Conservation (phyloP, 805 yeast genomes). For the Soucietia sequanensis region DNA sequence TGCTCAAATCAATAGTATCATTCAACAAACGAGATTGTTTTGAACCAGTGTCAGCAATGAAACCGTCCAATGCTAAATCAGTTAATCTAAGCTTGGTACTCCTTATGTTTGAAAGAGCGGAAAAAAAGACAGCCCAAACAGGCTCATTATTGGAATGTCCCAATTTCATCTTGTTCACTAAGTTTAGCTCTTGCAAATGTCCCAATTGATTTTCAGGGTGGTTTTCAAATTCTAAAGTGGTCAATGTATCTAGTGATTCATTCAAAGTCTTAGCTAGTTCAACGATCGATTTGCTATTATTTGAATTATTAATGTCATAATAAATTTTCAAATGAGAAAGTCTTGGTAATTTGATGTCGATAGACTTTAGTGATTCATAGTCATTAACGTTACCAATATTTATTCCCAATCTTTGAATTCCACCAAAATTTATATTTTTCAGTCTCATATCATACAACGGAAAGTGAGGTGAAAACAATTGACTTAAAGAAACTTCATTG, state of each 20-base stretch:
- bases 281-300: conserved; percentile 1
- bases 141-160: conserved; percentile 8
- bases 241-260: conserved; percentile 5
- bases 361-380: neutral
- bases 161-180: conserved; percentile 4
- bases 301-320: conserved; percentile 11
- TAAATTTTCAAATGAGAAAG: conserved; percentile 10
- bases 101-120: conserved; percentile 3
- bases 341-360: neutral
- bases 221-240: conserved; percentile 15
- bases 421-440: too few relatives aligned
- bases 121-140: conserved; percentile 21
- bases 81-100: conserved; percentile 6
- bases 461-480: too few relatives aligned
- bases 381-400: neutral
- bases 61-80: conserved; percentile 21
- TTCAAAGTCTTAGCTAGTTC: conserved; percentile 9
- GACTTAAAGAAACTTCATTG: too few relatives aligned
- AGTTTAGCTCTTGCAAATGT: conserved; percentile 15
- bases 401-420: conserved; percentile 1
- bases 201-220: conserved; percentile 11
- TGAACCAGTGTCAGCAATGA: conserved; percentile 13
- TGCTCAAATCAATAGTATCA: conserved; percentile 11
- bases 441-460: too few relatives aligned
- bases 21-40: conserved; percentile 8